Base-by-base conservation (phyloP, 2,329 filamentous ascomycete species). In the Peltaster fructicola region DNA sequence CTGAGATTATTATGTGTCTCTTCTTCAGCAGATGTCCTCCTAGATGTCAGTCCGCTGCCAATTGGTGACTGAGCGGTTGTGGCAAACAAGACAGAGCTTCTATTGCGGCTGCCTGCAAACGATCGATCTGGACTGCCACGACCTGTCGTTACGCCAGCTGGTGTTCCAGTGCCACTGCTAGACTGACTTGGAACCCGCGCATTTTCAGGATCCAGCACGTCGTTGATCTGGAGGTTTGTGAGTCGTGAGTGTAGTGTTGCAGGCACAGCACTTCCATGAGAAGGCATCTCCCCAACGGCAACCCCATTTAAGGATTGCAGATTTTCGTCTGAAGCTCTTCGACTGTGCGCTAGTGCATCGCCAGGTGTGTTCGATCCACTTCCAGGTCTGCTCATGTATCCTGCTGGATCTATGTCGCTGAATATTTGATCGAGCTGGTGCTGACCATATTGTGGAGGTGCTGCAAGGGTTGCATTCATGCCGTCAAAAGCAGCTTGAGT, bases 381-480 rank as follows among this genome's bases (percentile, higher is more conserved):
- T 15, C 39, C 40, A 1, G 43, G 43, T 25, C 42, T 35, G 26
- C 43, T 50, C 52, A 82, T 73, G 46, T 84, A 77, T n/a, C 79
- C 80, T 26, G 64, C 70, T 6, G 69, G 63, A 39, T 92, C 80
- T 29, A 93, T 65, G 33, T 85, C 80, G 37, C 81, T 80, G 52
- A 91, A 98, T 2, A 95, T 61, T 46, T 80, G 74, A 48, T 98
- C 88, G 14, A 95, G 68, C 21, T 78, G 65, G 49, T 95, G 88
- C 41, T 85, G 70, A 31, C 81, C 82, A 41, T 98, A 98, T 18
- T 82, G 70, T 1, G 88, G 88, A n/a, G 88, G 88, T 7, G 85
- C 84, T 30, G 76, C 67, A 14, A 66, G 48, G 14, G 67, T 63
- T 11, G 67, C 61, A 29, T 68, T 57, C 19, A 69, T 49, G 31